These are phyloP conservation scores for Phalaenopsis equestris DNA, from an alignment of 106 monocot genomes.

Conservation along the genomic window DNA sequence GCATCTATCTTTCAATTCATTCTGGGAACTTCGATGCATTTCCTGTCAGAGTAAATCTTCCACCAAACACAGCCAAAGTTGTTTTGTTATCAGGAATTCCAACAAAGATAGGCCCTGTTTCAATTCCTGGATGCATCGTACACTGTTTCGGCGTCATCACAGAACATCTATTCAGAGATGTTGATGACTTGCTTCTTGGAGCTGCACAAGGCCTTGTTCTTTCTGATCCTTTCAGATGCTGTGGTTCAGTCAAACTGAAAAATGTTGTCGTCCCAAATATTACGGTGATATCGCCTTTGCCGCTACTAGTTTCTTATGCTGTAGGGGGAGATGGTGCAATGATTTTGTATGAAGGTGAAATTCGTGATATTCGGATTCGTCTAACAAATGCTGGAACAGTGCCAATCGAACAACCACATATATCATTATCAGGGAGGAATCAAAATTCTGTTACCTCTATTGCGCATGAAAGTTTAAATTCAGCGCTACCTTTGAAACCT, in stretches of 20 bases:
- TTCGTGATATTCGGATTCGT: conserved; percentile 72
- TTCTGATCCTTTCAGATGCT: conserved; percentile 94
- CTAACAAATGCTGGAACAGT: conserved; percentile 85
- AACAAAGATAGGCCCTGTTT: conserved; percentile 71
- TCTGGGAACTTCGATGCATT: conserved; percentile 96
- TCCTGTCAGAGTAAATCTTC: conserved; percentile 82
- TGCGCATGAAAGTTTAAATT: conserved; percentile 47
- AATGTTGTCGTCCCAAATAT: conserved; percentile 54
- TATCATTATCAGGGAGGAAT: conserved; percentile 85
- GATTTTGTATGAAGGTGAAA: conserved; percentile 94
- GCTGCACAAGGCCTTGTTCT: conserved; percentile 96
- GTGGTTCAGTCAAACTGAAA: conserved; percentile 65
- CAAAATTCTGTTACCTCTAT: conserved; percentile 82
- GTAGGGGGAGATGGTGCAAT: conserved; percentile 81
- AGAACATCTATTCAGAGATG: conserved; percentile 93
- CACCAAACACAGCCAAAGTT: conserved; percentile 77
- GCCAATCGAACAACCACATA: conserved; percentile 74
- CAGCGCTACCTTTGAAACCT: conserved; percentile 77
- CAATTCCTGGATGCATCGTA: conserved; percentile 87
- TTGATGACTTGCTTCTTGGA: conserved; percentile 91
- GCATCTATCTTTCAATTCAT: conserved; percentile 89
- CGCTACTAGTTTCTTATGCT: conserved; percentile 66
- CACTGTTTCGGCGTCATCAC: conserved; percentile 99
- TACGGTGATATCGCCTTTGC: conserved; percentile 62
- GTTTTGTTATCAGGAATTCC: conserved; percentile 86